Percentiles rank a stretch among this genome's conserved stretches.
phyloP scores from a whole-genome alignment of 1,284 basidiomycete species.

The Somion occarium region DNA sequence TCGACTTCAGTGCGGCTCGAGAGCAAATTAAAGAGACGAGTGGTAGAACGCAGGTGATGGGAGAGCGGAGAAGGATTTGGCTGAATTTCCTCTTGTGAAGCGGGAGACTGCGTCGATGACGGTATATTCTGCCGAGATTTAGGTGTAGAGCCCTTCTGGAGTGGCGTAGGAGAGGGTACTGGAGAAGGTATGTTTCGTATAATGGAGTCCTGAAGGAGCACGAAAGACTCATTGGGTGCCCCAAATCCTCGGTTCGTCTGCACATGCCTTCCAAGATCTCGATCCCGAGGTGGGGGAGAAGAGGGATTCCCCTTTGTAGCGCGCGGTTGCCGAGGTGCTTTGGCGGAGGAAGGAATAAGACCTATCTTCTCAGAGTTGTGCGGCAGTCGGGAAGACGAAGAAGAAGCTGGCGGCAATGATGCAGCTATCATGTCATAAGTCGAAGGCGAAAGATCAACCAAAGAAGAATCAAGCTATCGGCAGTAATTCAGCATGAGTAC shows the following conservation, averaged over 20 bases:
- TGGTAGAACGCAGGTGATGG: conserved; percentile 71
- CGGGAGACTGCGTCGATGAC: conserved; percentile 14
- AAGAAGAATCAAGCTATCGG: conserved; percentile 72
- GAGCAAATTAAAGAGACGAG: conserved; percentile 74
- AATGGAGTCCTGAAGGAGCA: conserved; percentile 82
- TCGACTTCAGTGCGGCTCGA: conserved; percentile 82
- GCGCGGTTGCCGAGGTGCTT: conserved; percentile 53
- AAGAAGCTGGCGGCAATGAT: conserved; percentile 56
- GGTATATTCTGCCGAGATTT: conserved; percentile 24
- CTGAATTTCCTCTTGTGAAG: conserved; percentile 34
- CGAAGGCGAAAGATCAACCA: conserved; percentile 78
- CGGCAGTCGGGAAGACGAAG: conserved; percentile 34
- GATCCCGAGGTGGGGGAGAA: conserved; percentile 36
- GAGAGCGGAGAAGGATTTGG: conserved; percentile 70
- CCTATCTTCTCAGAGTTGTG: conserved; percentile 48
- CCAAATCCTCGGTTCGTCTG: conserved; percentile 44
- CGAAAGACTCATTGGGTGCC: conserved; percentile 80
- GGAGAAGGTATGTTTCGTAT: conserved; percentile 57
- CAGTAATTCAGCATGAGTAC: conserved; percentile 16
- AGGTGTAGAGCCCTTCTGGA: conserved; percentile 36
- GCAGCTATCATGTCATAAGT: conserved; percentile 82
- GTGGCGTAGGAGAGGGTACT: conserved; percentile 32
- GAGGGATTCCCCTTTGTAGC: conserved; percentile 35
- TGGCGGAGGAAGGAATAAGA: conserved; percentile 55
- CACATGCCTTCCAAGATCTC: conserved; percentile 46